phyloP scores from a whole-genome alignment of 1,139 yeast genomes.

The Trichomonascaceae sp. region DNA sequence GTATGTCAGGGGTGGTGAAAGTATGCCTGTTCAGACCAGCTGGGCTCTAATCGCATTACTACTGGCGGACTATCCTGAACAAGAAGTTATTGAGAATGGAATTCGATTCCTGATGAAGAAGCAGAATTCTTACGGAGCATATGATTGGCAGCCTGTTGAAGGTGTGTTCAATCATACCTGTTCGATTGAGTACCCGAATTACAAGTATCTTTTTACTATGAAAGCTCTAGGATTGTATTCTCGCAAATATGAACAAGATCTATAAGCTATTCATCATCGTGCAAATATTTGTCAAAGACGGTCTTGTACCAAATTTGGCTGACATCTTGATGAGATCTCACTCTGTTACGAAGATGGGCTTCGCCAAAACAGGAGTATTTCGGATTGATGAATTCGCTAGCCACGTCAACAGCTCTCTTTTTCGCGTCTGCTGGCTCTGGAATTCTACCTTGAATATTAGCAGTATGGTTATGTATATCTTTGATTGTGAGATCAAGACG shows the following conservation, averaged over 20 bases:
- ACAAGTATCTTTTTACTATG: conserved; percentile 82
- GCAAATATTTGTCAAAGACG: conserved; percentile 28
- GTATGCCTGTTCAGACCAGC: conserved; percentile 83
- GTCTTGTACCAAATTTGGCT: conserved; percentile 60
- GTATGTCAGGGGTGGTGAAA: conserved; percentile 58
- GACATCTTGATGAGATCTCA: conserved; percentile 64
- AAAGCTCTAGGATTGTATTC: conserved; percentile 83
- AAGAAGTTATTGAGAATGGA: conserved; percentile 56
- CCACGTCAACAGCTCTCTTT: conserved; percentile 31
- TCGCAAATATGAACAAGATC: conserved; percentile 16
- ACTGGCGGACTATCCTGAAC: conserved; percentile 74
- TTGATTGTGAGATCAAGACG: conserved; percentile 28
- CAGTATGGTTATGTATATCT: conserved; percentile 26
- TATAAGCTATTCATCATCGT: conserved; percentile 4
- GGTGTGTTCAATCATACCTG: conserved; percentile 94
- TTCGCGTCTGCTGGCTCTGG: conserved; percentile 27
- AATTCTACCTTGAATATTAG: conserved; percentile 24
- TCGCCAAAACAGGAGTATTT: conserved; percentile 42
- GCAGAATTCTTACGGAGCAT: conserved; percentile 75
- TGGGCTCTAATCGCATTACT: conserved; percentile 87
- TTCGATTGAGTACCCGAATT: conserved; percentile 95
- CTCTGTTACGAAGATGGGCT: conserved; percentile 56
- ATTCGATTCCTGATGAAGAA: conserved; percentile 56
- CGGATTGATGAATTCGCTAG: conserved; percentile 31
- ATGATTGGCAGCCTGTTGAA: conserved; percentile 79